Base-by-base conservation (phyloP, 495 filamentous ascomycete species). In the Pyrenula massariospora region DNA sequence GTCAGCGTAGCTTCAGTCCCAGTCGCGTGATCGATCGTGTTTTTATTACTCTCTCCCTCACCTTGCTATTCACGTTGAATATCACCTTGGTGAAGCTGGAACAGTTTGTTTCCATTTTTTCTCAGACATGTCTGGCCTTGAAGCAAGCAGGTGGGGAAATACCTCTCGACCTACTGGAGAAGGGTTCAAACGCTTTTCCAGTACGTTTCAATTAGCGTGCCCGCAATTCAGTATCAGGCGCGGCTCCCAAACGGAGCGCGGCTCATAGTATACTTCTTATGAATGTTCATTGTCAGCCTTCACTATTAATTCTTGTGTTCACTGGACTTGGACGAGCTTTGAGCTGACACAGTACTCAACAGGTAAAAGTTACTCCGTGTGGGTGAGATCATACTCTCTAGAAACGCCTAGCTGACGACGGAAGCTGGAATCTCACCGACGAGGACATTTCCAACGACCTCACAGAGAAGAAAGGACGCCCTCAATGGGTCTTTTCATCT, bases 401-500 rank as follows among this genome's bases (percentile, higher is more conserved):
- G 31, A 42, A 8, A 15, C 31, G 15, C 15, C 15, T 42, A 8
- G 31, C 15, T 42, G 31, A 42, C 31, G 31, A 22, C 11, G n/a
- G 48, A 56, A 76, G 73, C 36, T 81, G 77, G 56, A 67, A 71
- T 23, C 67, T 91, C 31, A 78, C 69, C 24, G 70, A 68, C 48
- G 79, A 77, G 0, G 66, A 65, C 5, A 85, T 94, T 61, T 76
- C 77, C 51, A 57, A 58, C 12, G 89, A 94, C 59, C 71, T 94
- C n/a, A 76, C 72, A 0, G 58, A 61, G 15, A 68, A 68, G 8
- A 68, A 73, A 25, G 87, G 90, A 54, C 79, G 77, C 20, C 91
- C 91, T 42, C 64, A 75, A 74, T 96, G 89, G 87, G 77, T 89
- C 12, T 78, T 95, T n/a, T 94, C 91, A 0, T 77, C 82, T 42